phyloP scores from a whole-genome alignment of 208 protist genomes.

The Leishmania braziliensis region DNA sequence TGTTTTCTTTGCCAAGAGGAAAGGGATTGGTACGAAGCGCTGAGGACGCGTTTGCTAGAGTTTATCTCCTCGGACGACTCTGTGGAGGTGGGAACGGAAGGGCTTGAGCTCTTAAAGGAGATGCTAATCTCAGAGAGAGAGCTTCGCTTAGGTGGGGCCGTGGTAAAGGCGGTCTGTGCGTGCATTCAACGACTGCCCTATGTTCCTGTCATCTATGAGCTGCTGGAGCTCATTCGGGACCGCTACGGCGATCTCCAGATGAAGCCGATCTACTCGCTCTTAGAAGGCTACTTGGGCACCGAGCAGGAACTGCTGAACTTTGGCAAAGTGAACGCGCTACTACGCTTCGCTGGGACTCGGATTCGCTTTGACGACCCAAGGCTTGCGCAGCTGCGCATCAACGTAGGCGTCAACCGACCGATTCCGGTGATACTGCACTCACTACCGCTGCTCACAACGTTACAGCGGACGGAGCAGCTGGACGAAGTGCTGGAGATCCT shows the following conservation, averaged over 20 bases:
- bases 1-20: constrained; percentile 49
- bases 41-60: constrained; percentile 23
- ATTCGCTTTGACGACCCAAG: constrained; percentile 37
- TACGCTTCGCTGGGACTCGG: constrained; percentile 61
- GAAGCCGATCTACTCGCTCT: constrained; percentile 48
- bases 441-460: constrained; percentile 68
- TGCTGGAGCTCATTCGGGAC: constrained; percentile 54
- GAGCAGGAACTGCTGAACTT: constrained; percentile 67
- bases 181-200: constrained; percentile 59
- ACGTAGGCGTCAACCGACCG: constrained; percentile 33
- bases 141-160: constrained; percentile 17
- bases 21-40: constrained; percentile 31
- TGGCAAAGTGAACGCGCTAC: constrained; percentile 72
- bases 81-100: constrained; percentile 34
- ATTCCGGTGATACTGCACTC: constrained; percentile 68
- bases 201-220: constrained; percentile 54
- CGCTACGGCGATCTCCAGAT: constrained; percentile 57
- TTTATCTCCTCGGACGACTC: constrained; percentile 32
- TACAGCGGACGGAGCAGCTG: constrained; percentile 74
- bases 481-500: constrained; percentile 71
- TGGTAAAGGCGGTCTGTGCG: constrained; percentile 38
- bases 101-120: constrained; percentile 34
- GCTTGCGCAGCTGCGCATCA: constrained; percentile 50
- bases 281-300: constrained; percentile 59
- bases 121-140: constrained; percentile 32